Conservation (phyloP, 352 stramenopile genomes). For the Phytophthora boehmeriae region DNA sequence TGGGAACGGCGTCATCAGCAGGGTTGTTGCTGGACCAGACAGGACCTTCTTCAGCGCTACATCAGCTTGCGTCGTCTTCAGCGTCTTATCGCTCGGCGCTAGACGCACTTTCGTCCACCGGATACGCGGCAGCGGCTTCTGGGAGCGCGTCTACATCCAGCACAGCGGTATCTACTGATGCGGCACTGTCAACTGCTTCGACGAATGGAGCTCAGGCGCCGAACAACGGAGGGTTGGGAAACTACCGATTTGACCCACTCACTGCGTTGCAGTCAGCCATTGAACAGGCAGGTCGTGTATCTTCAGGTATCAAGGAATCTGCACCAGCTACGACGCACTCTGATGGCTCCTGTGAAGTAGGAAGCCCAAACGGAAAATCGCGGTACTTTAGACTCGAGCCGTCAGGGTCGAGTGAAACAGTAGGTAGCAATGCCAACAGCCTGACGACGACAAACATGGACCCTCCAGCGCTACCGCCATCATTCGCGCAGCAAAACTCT, state of each 20-base stretch:
- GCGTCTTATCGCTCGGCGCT: constrained; percentile 45
- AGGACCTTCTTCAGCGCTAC: constrained; percentile 38
- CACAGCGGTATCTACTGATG: background rate
- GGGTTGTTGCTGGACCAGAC: constrained; percentile 21
- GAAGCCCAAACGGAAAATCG: constrained; percentile 20
- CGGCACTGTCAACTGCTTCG: constrained; percentile 11
- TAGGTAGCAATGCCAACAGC: background rate
- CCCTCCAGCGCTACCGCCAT: constrained; percentile 44
- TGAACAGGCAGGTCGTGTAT: constrained; percentile 42
- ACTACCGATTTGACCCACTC: constrained; percentile 67
- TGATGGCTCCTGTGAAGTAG: constrained; percentile 14
- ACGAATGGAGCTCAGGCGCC: constrained; percentile 1
- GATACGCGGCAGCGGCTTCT: constrained; percentile 18
- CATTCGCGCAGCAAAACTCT: constrained; percentile 66
- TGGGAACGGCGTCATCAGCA: constrained; percentile 17
- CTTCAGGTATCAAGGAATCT: background rate
- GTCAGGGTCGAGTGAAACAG: constrained; percentile 5
- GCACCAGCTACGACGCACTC: background rate
- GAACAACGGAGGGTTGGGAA: constrained; percentile 7
- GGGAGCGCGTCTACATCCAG: background rate
- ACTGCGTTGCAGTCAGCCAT: constrained; percentile 65
- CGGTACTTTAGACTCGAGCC: constrained; percentile 24
- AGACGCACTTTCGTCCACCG: constrained; percentile 21
- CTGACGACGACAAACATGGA: constrained; percentile 26
- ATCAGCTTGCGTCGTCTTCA: constrained; percentile 65